A percentile compares a stretch with the other conserved stretches of the same genome.
phyloP scores from a whole-genome alignment of 352 stramenopile species.

The Globisporangium uncinulatum region DNA sequence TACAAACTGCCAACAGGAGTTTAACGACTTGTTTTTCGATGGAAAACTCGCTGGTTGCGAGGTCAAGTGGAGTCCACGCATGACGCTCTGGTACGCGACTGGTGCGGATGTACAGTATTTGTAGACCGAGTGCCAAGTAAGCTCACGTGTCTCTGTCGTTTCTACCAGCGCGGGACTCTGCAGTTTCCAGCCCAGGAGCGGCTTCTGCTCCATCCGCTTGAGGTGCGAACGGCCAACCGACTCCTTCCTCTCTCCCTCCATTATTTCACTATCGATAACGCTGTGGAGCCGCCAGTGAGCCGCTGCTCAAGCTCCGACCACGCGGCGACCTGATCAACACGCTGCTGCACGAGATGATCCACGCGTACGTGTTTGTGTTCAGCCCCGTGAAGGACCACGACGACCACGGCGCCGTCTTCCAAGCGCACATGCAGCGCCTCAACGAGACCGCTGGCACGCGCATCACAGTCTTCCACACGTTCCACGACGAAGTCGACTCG shows the following conservation, averaged over 20 bases:
- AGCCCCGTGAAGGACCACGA: conserved; percentile 75
- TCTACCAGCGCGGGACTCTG: conserved; percentile 66
- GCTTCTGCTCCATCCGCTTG: conserved; percentile 82
- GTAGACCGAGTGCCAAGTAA: too few species aligned
- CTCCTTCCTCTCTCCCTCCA: neutral
- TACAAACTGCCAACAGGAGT: too few species aligned
- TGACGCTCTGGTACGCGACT: conserved; percentile 76
- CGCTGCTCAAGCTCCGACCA: conserved; percentile 74
- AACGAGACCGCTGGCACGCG: conserved; percentile 55
- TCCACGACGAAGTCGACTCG: conserved; percentile 86
- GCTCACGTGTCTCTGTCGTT: neutral
- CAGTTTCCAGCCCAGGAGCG: conserved; percentile 60
- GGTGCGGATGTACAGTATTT: too few species aligned
- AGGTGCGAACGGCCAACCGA: conserved; percentile 30
- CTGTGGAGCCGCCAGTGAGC: conserved; percentile 44
- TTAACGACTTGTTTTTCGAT: conserved; percentile 82
- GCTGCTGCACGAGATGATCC: conserved; percentile 89
- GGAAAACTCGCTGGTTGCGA: conserved; percentile 67
- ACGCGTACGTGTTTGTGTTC: conserved; percentile 85
- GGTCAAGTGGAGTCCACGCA: conserved; percentile 87
- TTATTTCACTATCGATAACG: too few species aligned
- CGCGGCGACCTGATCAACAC: conserved; percentile 85
- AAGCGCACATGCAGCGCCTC: conserved; percentile 78
- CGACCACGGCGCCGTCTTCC: conserved; percentile 80
- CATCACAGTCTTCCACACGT: conserved; percentile 88